Evolutionary conservation across 1,284 basidiomycete genomes (phyloP), one percentile per base, ranked within the genome.

Genomic region (Apiotrichum sp.): DNA sequence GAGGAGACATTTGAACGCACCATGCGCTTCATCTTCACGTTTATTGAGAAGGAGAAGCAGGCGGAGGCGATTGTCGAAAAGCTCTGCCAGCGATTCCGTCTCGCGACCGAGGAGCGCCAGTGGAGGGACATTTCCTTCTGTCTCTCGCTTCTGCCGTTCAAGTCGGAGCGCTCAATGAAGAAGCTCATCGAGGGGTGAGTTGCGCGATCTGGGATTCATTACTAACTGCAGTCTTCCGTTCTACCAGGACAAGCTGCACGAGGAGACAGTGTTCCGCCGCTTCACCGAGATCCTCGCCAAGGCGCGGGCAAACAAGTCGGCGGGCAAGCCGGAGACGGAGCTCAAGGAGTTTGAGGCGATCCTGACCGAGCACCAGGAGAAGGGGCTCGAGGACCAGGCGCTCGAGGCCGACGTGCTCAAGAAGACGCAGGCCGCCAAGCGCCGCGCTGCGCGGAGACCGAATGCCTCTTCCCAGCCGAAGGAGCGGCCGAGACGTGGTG

Each of bases 41-140:
- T 95, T 71, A 92, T 98, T 65, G 93, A 98, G 75, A 98, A 98
- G 89, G 90, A 96, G 76, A 93, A 92, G 74, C 91, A 95, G 84
- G 91, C 92, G 0, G 93, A 97, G 74, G 86, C 83, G 65, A 90
- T 97, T 61, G 88, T 96, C 52, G 92, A 97, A 67, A 96, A 95
- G 72, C 84, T 95, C 5, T 97, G 93, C 68, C 90, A 95, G 68
- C 84, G 93, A 6, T 98, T 98, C 86, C 83, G 89, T 14, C 79
- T 92, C 5, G 86, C 89, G 0, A 86, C 88, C 42, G 91, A 95
- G 32, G 83, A 90, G 33, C 81, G 95, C 31, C 95, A 98, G 73
- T 99, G 95, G 95, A 84, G 91, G 38, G 95, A 99, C 69, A 93
- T 98, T 61, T 90, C 93, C 0, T 98, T 87, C 78, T 99, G 96